Evolutionary conservation across 768 basidiomycete genomes (phyloP), one percentile per base, ranked within the genome.

Genomic region (Rhodotorula graminis): DNA sequence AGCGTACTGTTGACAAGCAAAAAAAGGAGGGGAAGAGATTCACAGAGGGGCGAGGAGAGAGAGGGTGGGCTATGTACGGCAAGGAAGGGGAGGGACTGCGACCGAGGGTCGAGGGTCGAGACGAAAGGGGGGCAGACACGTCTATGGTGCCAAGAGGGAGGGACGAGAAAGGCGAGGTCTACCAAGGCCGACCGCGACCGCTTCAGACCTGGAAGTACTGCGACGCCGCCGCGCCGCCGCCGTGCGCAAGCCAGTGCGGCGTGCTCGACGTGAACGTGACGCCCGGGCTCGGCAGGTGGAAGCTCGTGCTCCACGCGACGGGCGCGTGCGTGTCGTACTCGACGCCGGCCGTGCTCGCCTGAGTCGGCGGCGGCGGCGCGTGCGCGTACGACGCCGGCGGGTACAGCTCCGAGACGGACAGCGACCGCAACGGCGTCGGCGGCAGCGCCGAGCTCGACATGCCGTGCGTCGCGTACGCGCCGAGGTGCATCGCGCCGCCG

Each of bases 251-350:
- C 71, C 71, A 67, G 15, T 31, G 60, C 37, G 71, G 67, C 31
- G 66, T 72, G n/a, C 63, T 65, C 5, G 58, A 61, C 29, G 71
- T 68, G 53, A 68, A 72, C 23, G 71, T 72, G 52, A 72, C 8
- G 21, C 71, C 71, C 3, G 71, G 71, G 25, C 58, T 61, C 33
- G 58, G 52, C 19, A 72, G 63, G 59, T 72, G 67, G 53, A 72
- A 72, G 25, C 56, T 59, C 8, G 58, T 66, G 37, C 29, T 60
- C 63, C 59, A 68, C 1, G 10, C 12, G 11, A 27, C 58, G 0
- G 47, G 12, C 2, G 46, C 65, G 40, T 10, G 8, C n/a, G 27
- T 29, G 33, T n/a, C 40, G 57, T 64, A 46, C 40, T 49, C 29
- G 40, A 27, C 27, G 21, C 37, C 12, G 61, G 16, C 25, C 11